Evolutionary conservation across 2,329 filamentous ascomycete species (phyloP).

Genomic region (Colletotrichum orchidophilum): DNA sequence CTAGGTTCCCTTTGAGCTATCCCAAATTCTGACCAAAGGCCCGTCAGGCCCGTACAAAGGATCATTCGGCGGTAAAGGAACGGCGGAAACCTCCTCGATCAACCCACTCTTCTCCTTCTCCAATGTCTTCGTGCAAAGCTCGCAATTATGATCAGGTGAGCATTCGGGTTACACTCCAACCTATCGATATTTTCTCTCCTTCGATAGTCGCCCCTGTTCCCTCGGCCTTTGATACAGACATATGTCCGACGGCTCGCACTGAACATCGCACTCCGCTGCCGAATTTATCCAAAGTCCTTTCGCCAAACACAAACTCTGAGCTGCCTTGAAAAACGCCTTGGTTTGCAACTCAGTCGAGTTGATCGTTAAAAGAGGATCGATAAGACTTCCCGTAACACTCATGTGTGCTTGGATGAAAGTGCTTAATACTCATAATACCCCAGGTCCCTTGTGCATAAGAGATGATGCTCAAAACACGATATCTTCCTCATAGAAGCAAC

Average conservation of each 20-base stretch:
- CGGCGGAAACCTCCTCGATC: conserved; percentile 3
- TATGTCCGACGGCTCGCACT: conserved; percentile 35
- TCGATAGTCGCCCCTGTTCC: not conserved
- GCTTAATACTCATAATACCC: conserved; percentile 37
- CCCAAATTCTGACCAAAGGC: conserved; percentile 21
- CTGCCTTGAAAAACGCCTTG: conserved; percentile 37
- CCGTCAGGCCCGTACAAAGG: conserved; percentile 12
- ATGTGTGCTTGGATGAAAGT: conserved; percentile 38
- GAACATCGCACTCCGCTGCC: conserved; percentile 29
- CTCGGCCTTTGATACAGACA: conserved; percentile 5
- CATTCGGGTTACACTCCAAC: conserved; percentile 37
- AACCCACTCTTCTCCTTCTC: not conserved
- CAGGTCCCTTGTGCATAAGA: conserved; percentile 32
- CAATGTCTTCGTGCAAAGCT: conserved; percentile 12
- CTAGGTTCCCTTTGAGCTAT: not conserved
- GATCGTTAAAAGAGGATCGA: too few relatives aligned
- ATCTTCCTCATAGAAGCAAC: too few relatives aligned
- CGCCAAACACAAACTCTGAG: conserved; percentile 36
- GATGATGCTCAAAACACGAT: too few relatives aligned
- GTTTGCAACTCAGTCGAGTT: not conserved
- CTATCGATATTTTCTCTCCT: conserved; percentile 34
- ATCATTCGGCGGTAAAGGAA: conserved; percentile 12
- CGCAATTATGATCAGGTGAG: not conserved
- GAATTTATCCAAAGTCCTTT: conserved; percentile 28
- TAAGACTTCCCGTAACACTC: conserved; percentile 37